phyloP scores from a whole-genome alignment of 2,329 filamentous ascomycete genomes.

The Fusarium sp. region DNA sequence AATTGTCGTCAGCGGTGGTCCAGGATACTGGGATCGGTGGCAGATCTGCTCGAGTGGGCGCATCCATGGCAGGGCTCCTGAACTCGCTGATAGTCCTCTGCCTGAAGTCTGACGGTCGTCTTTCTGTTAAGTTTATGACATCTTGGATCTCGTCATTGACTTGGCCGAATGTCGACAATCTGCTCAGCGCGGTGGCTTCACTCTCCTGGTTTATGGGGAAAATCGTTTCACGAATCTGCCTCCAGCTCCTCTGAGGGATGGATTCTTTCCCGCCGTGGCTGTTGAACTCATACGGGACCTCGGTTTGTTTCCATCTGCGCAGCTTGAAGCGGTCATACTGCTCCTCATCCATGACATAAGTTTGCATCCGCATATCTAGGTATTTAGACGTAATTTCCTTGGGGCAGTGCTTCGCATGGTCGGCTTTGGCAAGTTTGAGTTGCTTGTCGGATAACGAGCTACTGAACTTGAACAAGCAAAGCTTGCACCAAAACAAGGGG shows the following conservation, averaged over 20 bases:
- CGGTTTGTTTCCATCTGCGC: slow-evolving; percentile 5
- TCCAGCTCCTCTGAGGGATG: slow-evolving; percentile 6
- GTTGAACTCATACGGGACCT: not conserved
- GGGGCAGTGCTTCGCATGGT: not conserved
- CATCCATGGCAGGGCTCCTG: not conserved
- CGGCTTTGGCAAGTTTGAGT: accelerated
- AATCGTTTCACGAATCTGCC: slow-evolving; percentile 17
- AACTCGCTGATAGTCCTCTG: not conserved
- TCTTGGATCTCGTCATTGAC: not conserved
- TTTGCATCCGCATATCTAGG: accelerated
- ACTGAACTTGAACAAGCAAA: slow-evolving; percentile 23
- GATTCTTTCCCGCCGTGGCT: not conserved
- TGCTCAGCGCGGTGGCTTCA: not conserved
- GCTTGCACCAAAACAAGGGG: not conserved
- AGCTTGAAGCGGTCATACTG: slow-evolving; percentile 1
- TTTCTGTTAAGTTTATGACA: not conserved
- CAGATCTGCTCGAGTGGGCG: not conserved
- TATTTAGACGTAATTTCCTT: not conserved
- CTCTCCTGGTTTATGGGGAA: not conserved
- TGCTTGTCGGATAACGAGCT: accelerated
- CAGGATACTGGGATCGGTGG: not conserved
- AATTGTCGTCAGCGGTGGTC: not conserved
- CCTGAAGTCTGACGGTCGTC: not conserved
- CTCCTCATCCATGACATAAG: not conserved
- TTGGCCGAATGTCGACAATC: no score